Evolutionary conservation across 2,329 filamentous ascomycete genomes (phyloP).

Genomic region (Verticillium tricorpus): DNA sequence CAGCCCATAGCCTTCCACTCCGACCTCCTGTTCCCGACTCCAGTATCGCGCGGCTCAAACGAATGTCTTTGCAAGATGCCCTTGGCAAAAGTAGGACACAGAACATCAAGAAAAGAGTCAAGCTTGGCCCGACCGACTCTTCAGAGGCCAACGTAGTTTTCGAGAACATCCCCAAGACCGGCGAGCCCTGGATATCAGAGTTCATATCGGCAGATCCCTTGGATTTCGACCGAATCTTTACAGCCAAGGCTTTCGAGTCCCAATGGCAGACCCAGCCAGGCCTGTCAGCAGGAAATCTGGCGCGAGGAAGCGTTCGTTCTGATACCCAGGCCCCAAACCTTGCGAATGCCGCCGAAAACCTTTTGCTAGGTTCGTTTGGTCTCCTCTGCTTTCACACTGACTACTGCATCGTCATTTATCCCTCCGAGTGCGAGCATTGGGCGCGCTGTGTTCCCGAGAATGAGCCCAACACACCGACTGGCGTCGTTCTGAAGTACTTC

Average conservation of each 20-base stretch:
- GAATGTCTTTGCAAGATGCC: background rate
- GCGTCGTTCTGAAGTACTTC: constrained; percentile 26
- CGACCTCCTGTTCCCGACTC: background rate
- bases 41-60: background rate
- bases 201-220: constrained; percentile 20
- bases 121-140: constrained; percentile 10
- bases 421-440: constrained; percentile 30
- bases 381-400: constrained; percentile 24
- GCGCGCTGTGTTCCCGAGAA: constrained; percentile 13
- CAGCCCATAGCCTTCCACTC: background rate
- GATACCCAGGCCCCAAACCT: constrained; percentile 13
- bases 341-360: constrained; percentile 23
- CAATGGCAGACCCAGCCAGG: constrained; percentile 4
- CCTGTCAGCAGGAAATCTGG: constrained; percentile 4
- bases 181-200: constrained; percentile 18
- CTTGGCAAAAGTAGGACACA: constrained; percentile 2
- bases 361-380: constrained; percentile 30
- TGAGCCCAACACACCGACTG: constrained; percentile 7
- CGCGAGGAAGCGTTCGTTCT: constrained; percentile 10
- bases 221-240: constrained; percentile 29
- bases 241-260: constrained; percentile 22
- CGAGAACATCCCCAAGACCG: constrained; percentile 15
- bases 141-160: constrained; percentile 17
- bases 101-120: constrained; percentile 16
- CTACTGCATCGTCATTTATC: constrained; percentile 35